phyloP scores from a whole-genome alignment of 2,329 filamentous ascomycete genomes.

The Colletotrichum paranaense region DNA sequence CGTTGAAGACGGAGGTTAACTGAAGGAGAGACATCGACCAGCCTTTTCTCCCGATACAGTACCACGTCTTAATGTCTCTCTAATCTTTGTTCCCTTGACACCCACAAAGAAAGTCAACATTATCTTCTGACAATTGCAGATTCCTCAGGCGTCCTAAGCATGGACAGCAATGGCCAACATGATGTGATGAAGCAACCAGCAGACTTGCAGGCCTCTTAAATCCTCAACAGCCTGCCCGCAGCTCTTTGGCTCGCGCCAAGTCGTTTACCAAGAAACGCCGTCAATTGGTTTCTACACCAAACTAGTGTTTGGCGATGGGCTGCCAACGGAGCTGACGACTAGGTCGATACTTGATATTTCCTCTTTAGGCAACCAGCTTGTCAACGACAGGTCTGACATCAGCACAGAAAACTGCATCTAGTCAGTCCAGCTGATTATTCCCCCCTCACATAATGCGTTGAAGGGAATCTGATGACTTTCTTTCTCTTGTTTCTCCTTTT shows the following conservation, averaged over 20 bases:
- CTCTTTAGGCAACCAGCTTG: not conserved
- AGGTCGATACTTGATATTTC: not conserved
- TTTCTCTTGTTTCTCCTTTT: not conserved
- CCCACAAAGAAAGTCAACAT: too few species aligned
- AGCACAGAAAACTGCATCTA: not conserved
- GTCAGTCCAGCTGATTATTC: not conserved
- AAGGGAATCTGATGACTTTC: not conserved
- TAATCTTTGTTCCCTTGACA: rapidly evolving
- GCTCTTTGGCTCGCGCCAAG: not conserved
- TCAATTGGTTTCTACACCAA: not conserved
- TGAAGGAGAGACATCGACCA: too few species aligned
- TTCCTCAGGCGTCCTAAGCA: too few species aligned
- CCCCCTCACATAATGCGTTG: not conserved
- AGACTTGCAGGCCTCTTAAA: not conserved
- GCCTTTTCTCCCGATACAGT: too few species aligned
- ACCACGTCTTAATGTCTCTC: too few species aligned
- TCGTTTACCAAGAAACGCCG: not conserved
- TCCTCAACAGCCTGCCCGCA: not conserved
- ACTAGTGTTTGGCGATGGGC: not conserved
- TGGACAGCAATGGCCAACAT: not conserved
- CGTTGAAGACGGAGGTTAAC: too few species aligned
- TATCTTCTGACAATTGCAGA: not conserved
- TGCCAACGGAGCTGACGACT: not conserved
- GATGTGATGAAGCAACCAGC: rapidly evolving
- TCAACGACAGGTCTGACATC: not conserved